Evolutionary conservation across 2,329 filamentous ascomycete species (phyloP).

Genomic region (Akanthomyces uredinophilus): DNA sequence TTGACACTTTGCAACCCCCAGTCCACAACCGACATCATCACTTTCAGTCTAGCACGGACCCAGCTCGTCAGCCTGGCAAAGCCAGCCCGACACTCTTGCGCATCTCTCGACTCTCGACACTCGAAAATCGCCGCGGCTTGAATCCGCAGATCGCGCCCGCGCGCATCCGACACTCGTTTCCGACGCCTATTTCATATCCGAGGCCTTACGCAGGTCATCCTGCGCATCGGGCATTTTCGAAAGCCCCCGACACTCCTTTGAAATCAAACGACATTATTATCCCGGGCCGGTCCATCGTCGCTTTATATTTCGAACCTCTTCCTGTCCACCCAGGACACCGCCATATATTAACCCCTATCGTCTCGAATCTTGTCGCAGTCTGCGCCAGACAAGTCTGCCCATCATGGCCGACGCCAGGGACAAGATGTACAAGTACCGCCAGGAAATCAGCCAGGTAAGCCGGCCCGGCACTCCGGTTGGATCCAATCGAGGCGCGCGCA

Average conservation of each 20-base stretch:
- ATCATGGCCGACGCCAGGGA: slow-evolving; percentile 59
- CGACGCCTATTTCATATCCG: not conserved
- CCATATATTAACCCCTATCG: not conserved
- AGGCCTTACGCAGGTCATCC: not conserved
- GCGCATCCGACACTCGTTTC: not conserved
- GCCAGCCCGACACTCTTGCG: not conserved
- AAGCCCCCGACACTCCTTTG: not conserved
- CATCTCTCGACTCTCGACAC: not conserved
- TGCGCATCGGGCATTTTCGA: not conserved
- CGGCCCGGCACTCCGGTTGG: not conserved
- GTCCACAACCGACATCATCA: not conserved
- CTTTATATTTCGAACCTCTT: not conserved
- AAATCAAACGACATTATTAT: not conserved
- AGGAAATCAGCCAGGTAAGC: slow-evolving; percentile 94
- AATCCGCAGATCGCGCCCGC: not conserved
- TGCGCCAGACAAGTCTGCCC: slow-evolving; percentile 16
- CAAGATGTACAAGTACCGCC: slow-evolving; percentile 76
- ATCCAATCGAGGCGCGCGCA: not conserved
- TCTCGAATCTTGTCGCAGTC: not conserved
- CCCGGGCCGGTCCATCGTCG: not conserved
- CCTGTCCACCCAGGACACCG: not conserved
- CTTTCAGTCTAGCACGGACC: not conserved
- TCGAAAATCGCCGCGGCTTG: too few species aligned
- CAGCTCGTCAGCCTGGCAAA: not conserved
- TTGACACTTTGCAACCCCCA: too few species aligned